Evolutionary conservation across 176 grass and related monocot species (phyloP), one percentile per base, ranked within the genome.

Genomic region (Stipa capillata): DNA sequence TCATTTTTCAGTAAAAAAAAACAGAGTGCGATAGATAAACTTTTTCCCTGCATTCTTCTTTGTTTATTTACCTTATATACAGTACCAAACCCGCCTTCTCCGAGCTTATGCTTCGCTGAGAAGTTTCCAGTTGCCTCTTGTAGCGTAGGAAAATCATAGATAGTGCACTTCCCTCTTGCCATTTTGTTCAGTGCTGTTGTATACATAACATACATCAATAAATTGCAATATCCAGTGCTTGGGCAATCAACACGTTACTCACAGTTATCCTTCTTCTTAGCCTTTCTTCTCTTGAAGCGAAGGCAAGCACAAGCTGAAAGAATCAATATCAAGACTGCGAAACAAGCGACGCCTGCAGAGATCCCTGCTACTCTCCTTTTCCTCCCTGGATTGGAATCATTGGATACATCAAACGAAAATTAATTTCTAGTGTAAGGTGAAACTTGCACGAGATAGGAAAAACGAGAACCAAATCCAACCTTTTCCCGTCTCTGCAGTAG

Each of bases 121-220:
- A 92, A 89, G n/a, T 83, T 52, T 8, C 74, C 62, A 32, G 90
- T 89, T 10, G 86, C 86, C n/a, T 73, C 48, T 83, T 79, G 15
- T 31, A 92, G 35, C 15, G 68, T 67, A 2, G 0, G 2, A 28
- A 89, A 83, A 83, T 92, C 73, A 49, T 83, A 86, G n/a, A 83
- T 54, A 1, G 40, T 73, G 79, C 80, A 93, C 43, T 93, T 86
- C 8, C 41, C 64, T n/a, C 65, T 86, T 15, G 72, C 77, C 29
- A 90, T 44, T 21, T 65, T 89, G 70, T 86, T 73, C 51, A 71
- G 25, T 34, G 28, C 70, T 77, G 74, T 58, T 83, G 32, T 6
- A 12, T 32, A 77, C 12, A 61, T 1, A 54, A 27, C 7, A 56
- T 1, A 63, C 1, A 45, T 62, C 74, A n/a, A 15, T 54, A 58